A percentile compares a stretch with the other conserved stretches of the same genome.
These are phyloP conservation scores for Chamaecrista fasciculata DNA, from an alignment of 306 rosid species.

Conservation along the genomic window DNA sequence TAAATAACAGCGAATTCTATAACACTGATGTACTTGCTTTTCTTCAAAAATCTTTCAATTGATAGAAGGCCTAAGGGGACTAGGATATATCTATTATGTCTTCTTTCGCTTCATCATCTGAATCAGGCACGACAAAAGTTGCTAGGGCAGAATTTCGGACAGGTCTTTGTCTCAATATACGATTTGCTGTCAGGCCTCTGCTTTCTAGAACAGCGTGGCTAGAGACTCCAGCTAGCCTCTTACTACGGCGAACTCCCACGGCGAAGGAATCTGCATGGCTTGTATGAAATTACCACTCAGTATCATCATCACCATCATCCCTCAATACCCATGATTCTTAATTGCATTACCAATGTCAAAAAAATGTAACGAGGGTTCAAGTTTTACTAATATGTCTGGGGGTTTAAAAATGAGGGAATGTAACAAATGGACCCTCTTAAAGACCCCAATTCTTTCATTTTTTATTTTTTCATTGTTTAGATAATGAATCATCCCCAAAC, in stretches of 20 bases:
- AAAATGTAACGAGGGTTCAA: neutral
- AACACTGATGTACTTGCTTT: neutral
- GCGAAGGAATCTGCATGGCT: conserved; percentile 33
- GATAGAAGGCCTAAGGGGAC: conserved; percentile 24
- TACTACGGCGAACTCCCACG: conserved; percentile 42
- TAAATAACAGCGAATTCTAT: neutral
- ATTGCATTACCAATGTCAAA: conserved; percentile 34
- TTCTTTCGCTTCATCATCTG: conserved; percentile 43
- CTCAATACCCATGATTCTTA: conserved; percentile 26
- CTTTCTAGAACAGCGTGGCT: conserved; percentile 40
- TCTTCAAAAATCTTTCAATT: neutral
- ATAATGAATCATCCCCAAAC: neutral
- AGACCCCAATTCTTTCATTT: no score
- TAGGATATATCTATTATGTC: conserved; percentile 14
- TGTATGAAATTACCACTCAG: conserved; percentile 29
- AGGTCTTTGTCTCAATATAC: conserved; percentile 76
- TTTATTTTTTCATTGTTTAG: no score
- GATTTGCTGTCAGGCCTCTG: conserved; percentile 56
- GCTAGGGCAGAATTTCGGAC: conserved; percentile 67
- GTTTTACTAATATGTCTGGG: neutral
- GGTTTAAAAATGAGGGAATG: neutral
- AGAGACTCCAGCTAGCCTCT: conserved; percentile 45
- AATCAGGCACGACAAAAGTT: conserved; percentile 47
- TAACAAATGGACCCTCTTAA: neutral
- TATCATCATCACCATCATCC: conserved; percentile 28